Conservation (phyloP, 805 yeast genomes). For the Kodamaea kaohsiungensis region DNA sequence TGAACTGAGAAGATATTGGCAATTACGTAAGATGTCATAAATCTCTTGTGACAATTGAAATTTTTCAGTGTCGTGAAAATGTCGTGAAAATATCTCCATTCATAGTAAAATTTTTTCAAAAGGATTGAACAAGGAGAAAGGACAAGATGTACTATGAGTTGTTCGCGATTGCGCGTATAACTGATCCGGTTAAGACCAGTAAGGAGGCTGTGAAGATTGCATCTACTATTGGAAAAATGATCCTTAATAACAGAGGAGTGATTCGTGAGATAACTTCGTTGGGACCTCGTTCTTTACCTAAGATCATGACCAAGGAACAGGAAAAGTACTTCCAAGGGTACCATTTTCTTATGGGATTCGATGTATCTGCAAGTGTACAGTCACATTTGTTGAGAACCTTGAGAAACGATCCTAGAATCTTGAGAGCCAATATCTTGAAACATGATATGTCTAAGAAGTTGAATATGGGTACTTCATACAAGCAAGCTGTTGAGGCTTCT, state of each 20-base stretch:
- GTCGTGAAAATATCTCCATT: not conserved
- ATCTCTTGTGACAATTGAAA: not conserved
- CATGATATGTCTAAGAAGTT: slow-evolving; percentile 53
- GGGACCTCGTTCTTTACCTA: slow-evolving; percentile 79
- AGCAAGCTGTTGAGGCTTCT: slow-evolving; percentile 17
- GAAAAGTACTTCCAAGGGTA: slow-evolving; percentile 90
- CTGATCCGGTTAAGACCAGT: slow-evolving; percentile 49
- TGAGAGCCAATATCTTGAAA: slow-evolving; percentile 73
- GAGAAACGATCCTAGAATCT: slow-evolving; percentile 86
- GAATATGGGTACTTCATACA: slow-evolving; percentile 54
- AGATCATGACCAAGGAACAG: slow-evolving; percentile 78
- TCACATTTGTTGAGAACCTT: slow-evolving; percentile 78
- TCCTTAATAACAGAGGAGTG: slow-evolving; percentile 91
- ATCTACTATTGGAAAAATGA: slow-evolving; percentile 76
- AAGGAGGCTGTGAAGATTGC: slow-evolving; percentile 45
- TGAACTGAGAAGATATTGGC: slow-evolving; percentile 1
- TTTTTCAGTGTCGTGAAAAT: not conserved
- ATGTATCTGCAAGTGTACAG: slow-evolving; percentile 83
- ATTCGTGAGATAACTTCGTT: slow-evolving; percentile 77
- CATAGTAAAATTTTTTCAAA: slow-evolving; percentile 4
- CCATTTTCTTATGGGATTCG: slow-evolving; percentile 84
- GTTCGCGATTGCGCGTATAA: slow-evolving; percentile 83
- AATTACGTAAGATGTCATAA: not conserved
- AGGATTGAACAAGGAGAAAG: not conserved
- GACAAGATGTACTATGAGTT: slow-evolving; percentile 80